A percentile compares a stretch with the other conserved stretches of the same genome.
These are phyloP conservation scores for Penicillium coffeae DNA, from an alignment of 495 filamentous ascomycete species.

Conservation along the genomic window DNA sequence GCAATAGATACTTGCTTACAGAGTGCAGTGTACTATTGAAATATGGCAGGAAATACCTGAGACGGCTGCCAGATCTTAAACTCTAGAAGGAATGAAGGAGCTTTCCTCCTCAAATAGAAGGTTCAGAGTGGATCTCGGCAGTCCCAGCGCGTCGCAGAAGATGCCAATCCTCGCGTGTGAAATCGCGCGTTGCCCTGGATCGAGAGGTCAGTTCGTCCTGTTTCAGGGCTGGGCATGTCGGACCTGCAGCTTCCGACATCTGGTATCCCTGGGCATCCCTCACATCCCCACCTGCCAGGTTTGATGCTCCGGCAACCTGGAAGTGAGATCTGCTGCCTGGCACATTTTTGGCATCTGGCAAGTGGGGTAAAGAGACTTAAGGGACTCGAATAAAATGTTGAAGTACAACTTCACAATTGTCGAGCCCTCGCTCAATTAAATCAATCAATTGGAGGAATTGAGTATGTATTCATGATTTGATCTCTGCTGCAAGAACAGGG, in stretches of 20 bases:
- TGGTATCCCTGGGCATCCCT: conserved; percentile 1
- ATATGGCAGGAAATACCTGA: background rate
- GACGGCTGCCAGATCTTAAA: conserved; percentile 5
- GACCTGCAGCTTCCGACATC: background rate
- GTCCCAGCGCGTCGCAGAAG: conserved; percentile 12
- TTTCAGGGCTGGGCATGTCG: conserved; percentile 8
- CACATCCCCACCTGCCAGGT: conserved; percentile 1
- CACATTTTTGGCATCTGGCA: background rate
- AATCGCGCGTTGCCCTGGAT: conserved; percentile 6
- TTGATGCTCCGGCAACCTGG: conserved; percentile 6
- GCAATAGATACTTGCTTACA: too few species aligned
- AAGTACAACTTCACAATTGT: too few species aligned
- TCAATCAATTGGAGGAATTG: too few species aligned
- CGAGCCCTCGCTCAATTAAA: too few species aligned
- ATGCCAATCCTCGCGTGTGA: conserved; percentile 16
- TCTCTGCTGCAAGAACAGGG: too few species aligned
- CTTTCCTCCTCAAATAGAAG: conserved; percentile 11
- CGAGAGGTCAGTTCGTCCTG: background rate
- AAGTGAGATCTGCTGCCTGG: background rate
- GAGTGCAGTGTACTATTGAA: background rate
- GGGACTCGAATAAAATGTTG: too few species aligned
- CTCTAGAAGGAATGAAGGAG: conserved; percentile 21
- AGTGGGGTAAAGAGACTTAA: background rate
- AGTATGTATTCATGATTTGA: too few species aligned
- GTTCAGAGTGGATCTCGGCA: conserved; percentile 12